Evolutionary conservation across 768 basidiomycete species (phyloP), one percentile per base, ranked within the genome.

Genomic region (Guyanaporus albipodus): DNA sequence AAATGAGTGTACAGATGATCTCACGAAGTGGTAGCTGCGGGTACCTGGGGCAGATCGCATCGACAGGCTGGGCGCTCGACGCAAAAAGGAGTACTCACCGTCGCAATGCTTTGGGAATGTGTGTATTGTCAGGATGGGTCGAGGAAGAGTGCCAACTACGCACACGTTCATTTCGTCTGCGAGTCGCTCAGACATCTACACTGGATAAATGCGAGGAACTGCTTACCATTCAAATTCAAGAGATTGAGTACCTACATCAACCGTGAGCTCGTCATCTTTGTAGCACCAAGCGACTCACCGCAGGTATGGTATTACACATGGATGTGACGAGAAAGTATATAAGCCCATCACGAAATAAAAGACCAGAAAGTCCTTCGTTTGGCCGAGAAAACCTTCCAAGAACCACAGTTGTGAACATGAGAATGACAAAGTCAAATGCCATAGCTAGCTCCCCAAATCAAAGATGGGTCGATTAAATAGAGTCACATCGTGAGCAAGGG

Each of bases 281-380:
- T 47, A 10, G 15, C 12, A 42, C 44, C 26, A 22, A 35, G 31
- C 19, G 27, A 46, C 79, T 54, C 60, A 83, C 82, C 18, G 86
- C 85, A 28, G 84, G 84, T 41, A 85, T 70, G 48, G 77, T 76
- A 53, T 86, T 87, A 42, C 75, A 81, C 14, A 77, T 70, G 51
- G 83, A 85, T 2, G 83, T 77, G 32, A 83, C 68, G 22, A 85
- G 48, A 57, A 86, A 86, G 59, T 81, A 86, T 6, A 84, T 77
- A 36, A 88, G 67, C 17, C 86, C 85, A 55, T 87, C 85, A n/a
- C 76, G 73, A 67, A 86, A 85, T 41, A 88, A 75, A 38, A 88
- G 64, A 54, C 75, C 73, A 75, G 83, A 85, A n/a, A 87, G 70
- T 24, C 58, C 58, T 49, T 74, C 78, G 4, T 78, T 82, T 54